Base-by-base conservation (phyloP, 1,284 basidiomycete genomes). In the Phylloboletellus chloephorus region DNA sequence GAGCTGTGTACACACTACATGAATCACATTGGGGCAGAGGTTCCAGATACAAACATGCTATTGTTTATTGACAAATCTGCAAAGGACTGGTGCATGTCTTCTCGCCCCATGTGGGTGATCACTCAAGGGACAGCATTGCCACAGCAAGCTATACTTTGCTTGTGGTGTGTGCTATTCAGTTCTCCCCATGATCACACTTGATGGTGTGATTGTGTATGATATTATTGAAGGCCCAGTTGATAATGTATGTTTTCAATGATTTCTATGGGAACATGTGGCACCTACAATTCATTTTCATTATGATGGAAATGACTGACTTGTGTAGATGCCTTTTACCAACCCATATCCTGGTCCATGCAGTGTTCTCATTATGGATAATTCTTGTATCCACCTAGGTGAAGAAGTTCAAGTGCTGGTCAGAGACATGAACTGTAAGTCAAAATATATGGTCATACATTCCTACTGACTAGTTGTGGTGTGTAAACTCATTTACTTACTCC, bases 181-280 rank as follows among this genome's bases (percentile, higher is more conserved):
- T 13, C 31, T 63, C 3, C 51, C 55, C 3, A 40, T 46, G 7
- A 46, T 62, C 7, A 54, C 52, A 2, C 31, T 59, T 7, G 52
- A 62, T 49, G 55, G 56, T 7, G 39, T 62, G 15, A 40, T 67
- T 0, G 38, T 53, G 36, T 51, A 60, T 5, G 45, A 66, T 12
- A 58, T 69, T 20, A 26, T 57, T 13, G 34, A 49, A 9, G 43
- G 36, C 4, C 35, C 41, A 5, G 36, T 23, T 39, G 43, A 42
- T 20, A 20, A 41, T 1, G 4, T n/a, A 9, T 2, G 1, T 10
- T 50, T 50, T 28, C 1, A 39, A 1, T 2, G 7, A 3, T 49
- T 46, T 16, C 22, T 46, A 3, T 2, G 22, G 6, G 28, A 46
- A 9, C 31, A 36, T 30, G 29, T 49, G 1, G 34, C 49, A 31